Percentiles rank a stretch among this genome's conserved stretches.
Conservation (phyloP, 2,329 filamentous ascomycete species). For the Gaeumannomyces tritici region DNA sequence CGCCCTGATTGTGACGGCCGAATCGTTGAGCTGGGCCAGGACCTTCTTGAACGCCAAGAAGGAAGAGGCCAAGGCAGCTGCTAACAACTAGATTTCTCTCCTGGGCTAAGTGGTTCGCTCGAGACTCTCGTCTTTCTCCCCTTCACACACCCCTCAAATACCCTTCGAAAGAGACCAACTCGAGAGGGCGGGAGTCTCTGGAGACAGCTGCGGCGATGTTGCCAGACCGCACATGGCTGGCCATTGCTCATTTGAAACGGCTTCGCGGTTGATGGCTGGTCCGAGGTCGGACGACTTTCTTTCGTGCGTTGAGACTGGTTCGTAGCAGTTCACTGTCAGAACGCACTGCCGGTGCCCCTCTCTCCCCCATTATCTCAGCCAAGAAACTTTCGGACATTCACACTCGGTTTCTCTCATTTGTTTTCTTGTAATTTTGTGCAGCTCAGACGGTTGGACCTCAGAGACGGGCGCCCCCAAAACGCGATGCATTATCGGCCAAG, state of each 20-base stretch:
- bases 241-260: neutral
- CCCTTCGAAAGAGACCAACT: neutral
- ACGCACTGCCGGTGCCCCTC: neutral
- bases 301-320: neutral
- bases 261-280: neutral
- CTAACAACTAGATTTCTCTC: conserved; percentile 26
- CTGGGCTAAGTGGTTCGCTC: neutral
- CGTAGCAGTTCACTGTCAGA: neutral
- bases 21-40: conserved; percentile 53
- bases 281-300: neutral
- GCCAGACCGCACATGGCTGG: neutral
- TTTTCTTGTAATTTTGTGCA: neutral
- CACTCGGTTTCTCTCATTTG: neutral
- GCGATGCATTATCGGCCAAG: neutral
- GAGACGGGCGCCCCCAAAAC: neutral
- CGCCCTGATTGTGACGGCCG: conserved; percentile 54
- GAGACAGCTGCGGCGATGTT: neutral
- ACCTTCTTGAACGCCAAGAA: conserved; percentile 52
- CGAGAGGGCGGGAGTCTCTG: neutral
- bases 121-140: neutral
- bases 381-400: neutral
- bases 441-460: neutral
- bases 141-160: neutral
- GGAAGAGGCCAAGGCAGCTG: conserved; percentile 48
- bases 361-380: neutral